Conservation (phyloP, 305 asterid species). For the Vinca major region DNA sequence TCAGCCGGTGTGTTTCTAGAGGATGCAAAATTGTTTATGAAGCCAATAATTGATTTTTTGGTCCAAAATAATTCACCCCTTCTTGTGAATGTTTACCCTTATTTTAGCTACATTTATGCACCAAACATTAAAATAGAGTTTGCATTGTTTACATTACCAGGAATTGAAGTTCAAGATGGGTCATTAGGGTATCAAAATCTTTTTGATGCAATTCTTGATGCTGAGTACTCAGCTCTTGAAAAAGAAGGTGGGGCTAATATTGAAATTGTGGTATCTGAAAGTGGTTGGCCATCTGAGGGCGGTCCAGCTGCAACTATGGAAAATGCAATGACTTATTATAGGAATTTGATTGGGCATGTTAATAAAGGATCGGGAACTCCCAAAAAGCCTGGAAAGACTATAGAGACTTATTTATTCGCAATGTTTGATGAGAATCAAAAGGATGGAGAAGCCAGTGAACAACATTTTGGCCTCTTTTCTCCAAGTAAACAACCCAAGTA, state of each 20-base stretch:
- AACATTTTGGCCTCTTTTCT: conserved; percentile 28
- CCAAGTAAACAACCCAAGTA: conserved; percentile 20
- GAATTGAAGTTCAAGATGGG: no score
- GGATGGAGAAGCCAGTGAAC: conserved; percentile 15
- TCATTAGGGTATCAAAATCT: conserved; percentile 26
- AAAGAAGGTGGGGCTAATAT: background rate
- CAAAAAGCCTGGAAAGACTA: conserved; percentile 23
- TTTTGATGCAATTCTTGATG: conserved; percentile 41
- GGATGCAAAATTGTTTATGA: conserved; percentile 11
- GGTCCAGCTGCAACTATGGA: conserved; percentile 12
- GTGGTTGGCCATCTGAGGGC: conserved; percentile 30
- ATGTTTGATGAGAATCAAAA: conserved; percentile 26
- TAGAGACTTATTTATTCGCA: conserved; percentile 22
- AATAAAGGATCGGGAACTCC: conserved; percentile 19
- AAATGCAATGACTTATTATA: conserved; percentile 17
- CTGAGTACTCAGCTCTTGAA: conserved; percentile 21
- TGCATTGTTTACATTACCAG: conserved; percentile 21
- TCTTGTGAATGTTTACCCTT: conserved; percentile 40
- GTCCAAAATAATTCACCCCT: conserved; percentile 19
- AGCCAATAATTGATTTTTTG: conserved; percentile 25
- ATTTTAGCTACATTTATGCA: conserved; percentile 19
- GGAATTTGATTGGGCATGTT: conserved; percentile 20
- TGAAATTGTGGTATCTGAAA: conserved; percentile 25
- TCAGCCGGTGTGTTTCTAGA: conserved; percentile 15
- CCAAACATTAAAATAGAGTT: conserved; percentile 9